Percentiles rank a stretch among this genome's conserved stretches.
phyloP scores from a whole-genome alignment of 805 yeast species.

The Metschnikowia amazonensis region DNA sequence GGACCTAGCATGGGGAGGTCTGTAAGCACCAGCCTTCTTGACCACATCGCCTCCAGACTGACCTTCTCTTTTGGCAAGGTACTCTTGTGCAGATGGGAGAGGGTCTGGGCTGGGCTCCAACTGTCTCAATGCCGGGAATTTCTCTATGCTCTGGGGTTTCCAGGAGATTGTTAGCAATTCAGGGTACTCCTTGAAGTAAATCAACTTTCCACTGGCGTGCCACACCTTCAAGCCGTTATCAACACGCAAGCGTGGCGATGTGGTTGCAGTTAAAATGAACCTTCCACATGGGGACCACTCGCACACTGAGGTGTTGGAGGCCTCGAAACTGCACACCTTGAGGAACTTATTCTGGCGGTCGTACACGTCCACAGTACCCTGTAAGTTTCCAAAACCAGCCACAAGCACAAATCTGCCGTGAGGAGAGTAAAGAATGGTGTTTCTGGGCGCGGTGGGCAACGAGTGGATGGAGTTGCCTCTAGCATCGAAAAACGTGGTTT shows the following conservation, averaged over 20 bases:
- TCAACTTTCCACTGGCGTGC: slow-evolving; percentile 83
- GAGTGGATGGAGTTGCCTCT: slow-evolving; percentile 85
- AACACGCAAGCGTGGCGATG: slow-evolving; percentile 93
- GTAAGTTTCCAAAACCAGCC: slow-evolving; percentile 97
- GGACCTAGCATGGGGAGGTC: slow-evolving; percentile 92
- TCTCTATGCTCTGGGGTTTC: slow-evolving; percentile 61
- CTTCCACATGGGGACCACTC: slow-evolving; percentile 98
- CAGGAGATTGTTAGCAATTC: slow-evolving; percentile 82
- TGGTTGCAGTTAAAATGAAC: slow-evolving; percentile 89
- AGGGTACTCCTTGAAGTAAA: slow-evolving; percentile 71
- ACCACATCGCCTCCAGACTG: slow-evolving; percentile 30
- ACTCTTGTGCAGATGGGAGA: slow-evolving; percentile 67
- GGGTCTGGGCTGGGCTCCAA: slow-evolving; percentile 60
- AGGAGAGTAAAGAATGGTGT: slow-evolving; percentile 88
- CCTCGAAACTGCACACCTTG: slow-evolving; percentile 78
- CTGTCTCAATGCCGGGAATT: slow-evolving; percentile 52
- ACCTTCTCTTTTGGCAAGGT: slow-evolving; percentile 40
- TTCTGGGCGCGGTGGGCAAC: slow-evolving; percentile 82
- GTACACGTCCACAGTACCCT: slow-evolving; percentile 91
- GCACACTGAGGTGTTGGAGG: slow-evolving; percentile 92
- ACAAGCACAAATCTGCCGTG: slow-evolving; percentile 87
- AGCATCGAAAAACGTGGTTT: slow-evolving; percentile 89
- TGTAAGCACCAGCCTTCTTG: slow-evolving; percentile 79
- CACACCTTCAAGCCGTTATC: slow-evolving; percentile 93
- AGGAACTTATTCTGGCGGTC: slow-evolving; percentile 85